phyloP scores from a whole-genome alignment of 192 early-diverging fungal genomes.

The Spizellomyces sp. region DNA sequence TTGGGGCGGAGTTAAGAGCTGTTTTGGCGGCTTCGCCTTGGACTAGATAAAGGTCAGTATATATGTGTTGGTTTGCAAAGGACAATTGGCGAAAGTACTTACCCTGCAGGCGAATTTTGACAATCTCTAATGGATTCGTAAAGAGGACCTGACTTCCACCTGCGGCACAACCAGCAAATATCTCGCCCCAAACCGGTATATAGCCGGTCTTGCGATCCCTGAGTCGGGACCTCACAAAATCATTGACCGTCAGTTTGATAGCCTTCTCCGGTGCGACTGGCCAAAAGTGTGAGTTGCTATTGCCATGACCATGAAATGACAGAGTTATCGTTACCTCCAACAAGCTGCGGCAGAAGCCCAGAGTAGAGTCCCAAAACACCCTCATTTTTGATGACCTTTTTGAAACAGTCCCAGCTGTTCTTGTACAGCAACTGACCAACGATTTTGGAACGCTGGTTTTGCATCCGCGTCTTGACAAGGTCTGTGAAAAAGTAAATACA shows the following conservation, averaged over 20 bases:
- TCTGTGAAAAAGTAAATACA: slow-evolving; percentile 50
- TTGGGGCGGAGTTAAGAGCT: slow-evolving; percentile 46
- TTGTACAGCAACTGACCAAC: slow-evolving; percentile 92
- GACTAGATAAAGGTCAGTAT: slow-evolving; percentile 30
- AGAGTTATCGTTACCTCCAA: slow-evolving; percentile 46
- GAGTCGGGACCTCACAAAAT: slow-evolving; percentile 75
- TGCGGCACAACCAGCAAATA: slow-evolving; percentile 83
- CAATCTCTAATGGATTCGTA: slow-evolving; percentile 97
- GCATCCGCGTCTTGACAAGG: slow-evolving; percentile 98
- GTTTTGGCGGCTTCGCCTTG: slow-evolving; percentile 60
- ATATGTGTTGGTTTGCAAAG: background rate
- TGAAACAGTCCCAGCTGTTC: slow-evolving; percentile 95
- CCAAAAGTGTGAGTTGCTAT: slow-evolving; percentile 7
- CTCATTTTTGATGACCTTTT: slow-evolving; percentile 90
- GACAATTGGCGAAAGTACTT: background rate
- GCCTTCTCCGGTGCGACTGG: slow-evolving; percentile 97
- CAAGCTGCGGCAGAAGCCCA: slow-evolving; percentile 89
- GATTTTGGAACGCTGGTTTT: slow-evolving; percentile 88
- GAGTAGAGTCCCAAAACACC: slow-evolving; percentile 89
- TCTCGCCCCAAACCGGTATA: slow-evolving; percentile 76
- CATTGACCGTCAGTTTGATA: slow-evolving; percentile 97
- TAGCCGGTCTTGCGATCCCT: slow-evolving; percentile 71
- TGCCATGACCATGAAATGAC: background rate
- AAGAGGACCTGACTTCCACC: slow-evolving; percentile 77
- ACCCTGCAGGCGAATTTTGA: slow-evolving; percentile 96